phyloP scores from a whole-genome alignment of 2,329 filamentous ascomycete species.

The Hymenoscyphus fraxineus region DNA sequence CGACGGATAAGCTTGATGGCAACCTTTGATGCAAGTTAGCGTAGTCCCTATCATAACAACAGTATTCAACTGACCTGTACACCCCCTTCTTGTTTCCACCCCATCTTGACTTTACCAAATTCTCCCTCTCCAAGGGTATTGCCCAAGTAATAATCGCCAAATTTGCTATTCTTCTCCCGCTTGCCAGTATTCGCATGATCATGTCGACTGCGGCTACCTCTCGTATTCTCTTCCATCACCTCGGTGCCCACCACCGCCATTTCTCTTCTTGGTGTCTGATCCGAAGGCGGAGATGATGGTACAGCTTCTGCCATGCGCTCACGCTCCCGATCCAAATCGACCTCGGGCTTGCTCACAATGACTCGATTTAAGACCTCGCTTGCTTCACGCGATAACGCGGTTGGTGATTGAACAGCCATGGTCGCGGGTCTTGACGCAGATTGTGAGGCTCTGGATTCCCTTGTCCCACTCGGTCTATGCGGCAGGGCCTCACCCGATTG shows the following conservation, averaged over 20 bases:
- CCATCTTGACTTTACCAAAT: constrained; percentile 97
- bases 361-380: constrained; percentile 76
- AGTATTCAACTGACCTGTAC: constrained; percentile 57
- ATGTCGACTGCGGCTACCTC: constrained; percentile 52
- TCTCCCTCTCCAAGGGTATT: constrained; percentile 97
- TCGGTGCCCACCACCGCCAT: constrained; percentile 49
- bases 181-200: constrained; percentile 48
- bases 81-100: constrained; percentile 93
- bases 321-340: constrained; percentile 67
- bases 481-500: constrained; percentile 44
- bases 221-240: constrained; percentile 42
- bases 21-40: constrained; percentile 53
- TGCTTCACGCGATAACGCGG: constrained; percentile 66
- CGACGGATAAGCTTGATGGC: constrained; percentile 97
- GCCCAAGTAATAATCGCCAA: constrained; percentile 92
- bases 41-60: too few species aligned
- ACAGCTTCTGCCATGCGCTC: constrained; percentile 63
- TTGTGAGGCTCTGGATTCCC: constrained; percentile 37
- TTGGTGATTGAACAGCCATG: constrained; percentile 48
- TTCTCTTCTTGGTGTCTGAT: constrained; percentile 37
- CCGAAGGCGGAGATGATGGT: constrained; percentile 42
- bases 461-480: constrained; percentile 38
- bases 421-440: constrained; percentile 38
- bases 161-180: constrained; percentile 74
- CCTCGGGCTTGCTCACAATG: constrained; percentile 70